Percentiles rank a stretch among this genome's conserved stretches.
Conservation (phyloP, 768 basidiomycete species). For the Macrolepiota dolichaula region DNA sequence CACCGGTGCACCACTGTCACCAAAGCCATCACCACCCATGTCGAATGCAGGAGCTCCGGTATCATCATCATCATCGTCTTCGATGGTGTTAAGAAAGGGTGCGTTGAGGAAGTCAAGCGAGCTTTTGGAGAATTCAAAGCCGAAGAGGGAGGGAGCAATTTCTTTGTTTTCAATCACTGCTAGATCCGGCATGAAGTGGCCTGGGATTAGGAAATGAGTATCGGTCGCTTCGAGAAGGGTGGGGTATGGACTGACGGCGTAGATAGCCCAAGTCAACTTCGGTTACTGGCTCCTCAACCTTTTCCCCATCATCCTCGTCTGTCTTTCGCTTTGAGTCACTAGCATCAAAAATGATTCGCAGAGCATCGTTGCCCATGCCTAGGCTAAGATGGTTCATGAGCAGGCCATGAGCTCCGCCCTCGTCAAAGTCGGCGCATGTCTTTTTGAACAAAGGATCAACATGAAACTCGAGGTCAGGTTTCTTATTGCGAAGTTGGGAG, state of each 20-base stretch:
- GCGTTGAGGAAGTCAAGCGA: conserved; percentile 59
- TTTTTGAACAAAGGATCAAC: conserved; percentile 98
- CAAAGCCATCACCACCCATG: conserved; percentile 23
- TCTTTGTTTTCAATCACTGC: conserved; percentile 59
- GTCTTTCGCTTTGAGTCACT: conserved; percentile 82
- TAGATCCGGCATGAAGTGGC: conserved; percentile 72
- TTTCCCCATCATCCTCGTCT: conserved; percentile 65
- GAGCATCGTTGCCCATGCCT: conserved; percentile 73
- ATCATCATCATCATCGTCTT: conserved; percentile 38
- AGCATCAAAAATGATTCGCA: conserved; percentile 94
- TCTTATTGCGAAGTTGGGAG: conserved; percentile 80
- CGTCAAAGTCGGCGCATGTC: conserved; percentile 97
- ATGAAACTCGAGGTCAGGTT: conserved; percentile 91
- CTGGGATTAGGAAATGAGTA: conserved; percentile 28
- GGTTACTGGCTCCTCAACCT: conserved; percentile 66
- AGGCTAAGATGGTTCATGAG: conserved; percentile 93
- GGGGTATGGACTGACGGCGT: conserved; percentile 43
- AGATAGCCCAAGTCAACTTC: conserved; percentile 62
- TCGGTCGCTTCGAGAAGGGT: not conserved
- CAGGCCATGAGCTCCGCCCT: conserved; percentile 93
- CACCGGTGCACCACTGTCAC: conserved; percentile 16
- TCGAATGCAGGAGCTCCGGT: conserved; percentile 39
- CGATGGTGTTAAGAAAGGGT: conserved; percentile 53
- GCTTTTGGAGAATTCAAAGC: conserved; percentile 80
- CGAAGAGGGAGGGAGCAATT: conserved; percentile 78